Percentiles rank a stretch among this genome's conserved stretches.
phyloP scores from a whole-genome alignment of 2,329 filamentous ascomycete genomes.

The Madurella fahalii region DNA sequence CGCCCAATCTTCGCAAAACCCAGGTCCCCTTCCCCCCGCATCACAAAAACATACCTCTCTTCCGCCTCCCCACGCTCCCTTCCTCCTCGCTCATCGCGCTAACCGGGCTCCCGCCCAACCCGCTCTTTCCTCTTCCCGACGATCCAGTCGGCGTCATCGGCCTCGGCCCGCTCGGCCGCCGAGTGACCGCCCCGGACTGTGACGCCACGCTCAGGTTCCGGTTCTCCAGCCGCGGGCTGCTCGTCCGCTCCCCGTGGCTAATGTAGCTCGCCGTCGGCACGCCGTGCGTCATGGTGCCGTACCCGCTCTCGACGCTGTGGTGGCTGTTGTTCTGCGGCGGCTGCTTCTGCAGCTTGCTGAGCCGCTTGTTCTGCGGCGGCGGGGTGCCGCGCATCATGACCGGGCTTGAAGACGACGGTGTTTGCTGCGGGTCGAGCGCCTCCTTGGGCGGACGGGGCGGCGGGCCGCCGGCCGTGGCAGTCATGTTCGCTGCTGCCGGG shows the following conservation, averaged over 20 bases:
- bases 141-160: conserved; percentile 56
- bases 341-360: conserved; percentile 50
- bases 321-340: conserved; percentile 28
- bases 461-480: conserved; percentile 27
- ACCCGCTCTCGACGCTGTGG: conserved; percentile 52
- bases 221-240: conserved; percentile 54
- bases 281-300: conserved; percentile 40
- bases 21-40: neutral
- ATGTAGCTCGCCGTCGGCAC: conserved; percentile 45
- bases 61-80: conserved; percentile 11
- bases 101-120: conserved; percentile 24
- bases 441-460: conserved; percentile 62
- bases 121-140: conserved; percentile 49
- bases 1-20: neutral
- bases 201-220: conserved; percentile 53
- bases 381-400: conserved; percentile 32
- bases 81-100: conserved; percentile 2
- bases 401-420: conserved; percentile 19
- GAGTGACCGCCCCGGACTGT: conserved; percentile 39
- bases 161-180: conserved; percentile 55
- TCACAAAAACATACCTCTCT: conserved; percentile 18
- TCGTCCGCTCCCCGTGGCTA: conserved; percentile 24
- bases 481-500: conserved; percentile 34
- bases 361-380: conserved; percentile 44
- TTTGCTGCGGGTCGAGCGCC: conserved; percentile 42